Evolutionary conservation across 2,329 filamentous ascomycete species (phyloP).

Genomic region (Clarireedia hainanense): DNA sequence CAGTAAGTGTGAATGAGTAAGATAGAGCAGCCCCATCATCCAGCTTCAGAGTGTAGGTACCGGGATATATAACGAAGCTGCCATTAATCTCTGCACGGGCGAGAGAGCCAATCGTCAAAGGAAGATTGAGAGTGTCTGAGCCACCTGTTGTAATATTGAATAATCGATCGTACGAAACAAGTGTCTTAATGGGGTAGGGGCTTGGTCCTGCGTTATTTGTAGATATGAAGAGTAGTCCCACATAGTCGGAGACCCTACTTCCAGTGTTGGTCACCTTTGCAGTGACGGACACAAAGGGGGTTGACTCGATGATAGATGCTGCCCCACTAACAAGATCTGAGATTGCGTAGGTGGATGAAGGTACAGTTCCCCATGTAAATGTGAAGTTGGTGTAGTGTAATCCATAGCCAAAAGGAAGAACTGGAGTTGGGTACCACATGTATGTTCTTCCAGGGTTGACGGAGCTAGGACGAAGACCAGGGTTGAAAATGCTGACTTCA

Average conservation of each 20-base stretch:
- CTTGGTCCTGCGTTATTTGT: constrained; percentile 36
- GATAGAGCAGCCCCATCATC: constrained; percentile 25
- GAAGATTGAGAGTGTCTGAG: constrained; percentile 30
- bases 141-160: constrained; percentile 22
- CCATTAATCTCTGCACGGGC: constrained; percentile 42
- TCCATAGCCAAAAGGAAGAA: constrained; percentile 47
- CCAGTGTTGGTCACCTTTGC: constrained; percentile 35
- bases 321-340: no score
- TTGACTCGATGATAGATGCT: constrained; percentile 1
- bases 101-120: constrained; percentile 41
- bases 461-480: constrained; percentile 42
- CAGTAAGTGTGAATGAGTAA: no score
- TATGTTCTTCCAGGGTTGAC: constrained; percentile 46
- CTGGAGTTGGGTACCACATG: constrained; percentile 45
- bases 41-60: constrained; percentile 40
- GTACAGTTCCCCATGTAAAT: neutral
- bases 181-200: constrained; percentile 44
- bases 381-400: constrained; percentile 27
- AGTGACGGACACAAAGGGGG: constrained; percentile 33
- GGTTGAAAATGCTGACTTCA: constrained; percentile 46
- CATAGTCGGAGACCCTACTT: constrained; percentile 44
- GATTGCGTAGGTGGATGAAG: neutral
- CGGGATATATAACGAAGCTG: constrained; percentile 45
- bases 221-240: constrained; percentile 43
- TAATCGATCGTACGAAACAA: constrained; percentile 41